These are phyloP conservation scores for Leccinum insolens DNA, from an alignment of 1,284 basidiomycete species.

Conservation along the genomic window DNA sequence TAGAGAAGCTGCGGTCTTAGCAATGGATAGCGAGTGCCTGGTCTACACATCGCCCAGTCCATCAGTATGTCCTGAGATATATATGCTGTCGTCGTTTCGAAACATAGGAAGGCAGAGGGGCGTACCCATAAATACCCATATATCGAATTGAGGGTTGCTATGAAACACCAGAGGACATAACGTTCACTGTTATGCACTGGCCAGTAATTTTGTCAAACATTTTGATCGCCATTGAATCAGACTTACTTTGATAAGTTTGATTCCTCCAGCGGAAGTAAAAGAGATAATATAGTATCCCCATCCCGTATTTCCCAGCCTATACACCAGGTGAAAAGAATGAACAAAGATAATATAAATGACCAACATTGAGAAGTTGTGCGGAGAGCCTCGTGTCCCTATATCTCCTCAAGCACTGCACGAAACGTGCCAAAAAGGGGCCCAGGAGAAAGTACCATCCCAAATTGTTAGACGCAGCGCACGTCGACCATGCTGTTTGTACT, in stretches of 20 bases:
- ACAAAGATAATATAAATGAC: slow-evolving; percentile 22
- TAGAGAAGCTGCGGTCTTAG: slow-evolving; percentile 81
- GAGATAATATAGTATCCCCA: slow-evolving; percentile 65
- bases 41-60: slow-evolving; percentile 82
- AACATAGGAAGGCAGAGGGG: slow-evolving; percentile 6
- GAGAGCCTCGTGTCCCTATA: slow-evolving; percentile 74
- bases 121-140: slow-evolving; percentile 83
- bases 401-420: slow-evolving; percentile 87
- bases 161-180: slow-evolving; percentile 69
- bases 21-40: slow-evolving; percentile 59
- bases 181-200: slow-evolving; percentile 39
- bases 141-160: slow-evolving; percentile 62
- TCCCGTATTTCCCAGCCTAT: slow-evolving; percentile 80
- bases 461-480: slow-evolving; percentile 23
- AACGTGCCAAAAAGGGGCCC: slow-evolving; percentile 71
- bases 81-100: not conserved
- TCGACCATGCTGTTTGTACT: slow-evolving; percentile 20
- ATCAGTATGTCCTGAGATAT: slow-evolving; percentile 66
- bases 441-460: slow-evolving; percentile 69
- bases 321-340: not conserved
- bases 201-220: not conserved
- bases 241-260: slow-evolving; percentile 10
- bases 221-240: not conserved
- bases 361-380: slow-evolving; percentile 87
- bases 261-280: slow-evolving; percentile 79